Conservation (phyloP, 2,329 filamentous ascomycete species). For the Diaporthe longicolla region DNA sequence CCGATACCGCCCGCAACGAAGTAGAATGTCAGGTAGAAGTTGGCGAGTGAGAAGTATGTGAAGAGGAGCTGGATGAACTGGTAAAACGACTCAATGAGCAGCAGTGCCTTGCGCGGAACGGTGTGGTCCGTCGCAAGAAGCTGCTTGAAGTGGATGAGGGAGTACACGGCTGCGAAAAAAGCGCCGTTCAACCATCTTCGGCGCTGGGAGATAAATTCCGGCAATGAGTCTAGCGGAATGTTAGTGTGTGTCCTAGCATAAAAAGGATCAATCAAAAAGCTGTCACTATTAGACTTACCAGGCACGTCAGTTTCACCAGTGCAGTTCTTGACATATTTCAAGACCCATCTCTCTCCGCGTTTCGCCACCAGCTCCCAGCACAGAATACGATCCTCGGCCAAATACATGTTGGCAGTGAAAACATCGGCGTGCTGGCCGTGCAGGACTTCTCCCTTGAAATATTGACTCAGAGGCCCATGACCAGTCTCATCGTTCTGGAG, state of each 20-base stretch:
- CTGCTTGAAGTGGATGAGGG: conserved; percentile 93
- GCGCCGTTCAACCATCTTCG: conserved; percentile 98
- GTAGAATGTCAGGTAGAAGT: conserved; percentile 99
- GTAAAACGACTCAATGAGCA: conserved; percentile 96
- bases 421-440: conserved; percentile 97
- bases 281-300: conserved; percentile 68
- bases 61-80: conserved; percentile 94
- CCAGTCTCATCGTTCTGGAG: conserved; percentile 97
- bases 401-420: conserved; percentile 97
- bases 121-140: conserved; percentile 96
- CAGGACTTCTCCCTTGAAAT: conserved; percentile 98
- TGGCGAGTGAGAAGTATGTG: conserved; percentile 97
- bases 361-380: conserved; percentile 98
- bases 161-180: conserved; percentile 99
- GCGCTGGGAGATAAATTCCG: conserved; percentile 97
- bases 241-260: conserved; percentile 5
- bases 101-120: conserved; percentile 86
- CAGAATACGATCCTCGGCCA: conserved; percentile 90
- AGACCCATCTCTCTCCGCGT: conserved; percentile 92
- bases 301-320: conserved; percentile 98
- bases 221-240: conserved; percentile 79
- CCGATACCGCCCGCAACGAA: conserved; percentile 94
- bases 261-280: background rate
- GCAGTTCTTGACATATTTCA: conserved; percentile 97
- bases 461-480: conserved; percentile 94